Evolutionary conservation across 306 rosid genomes (phyloP).

Genomic region (Rosa multiflora): DNA sequence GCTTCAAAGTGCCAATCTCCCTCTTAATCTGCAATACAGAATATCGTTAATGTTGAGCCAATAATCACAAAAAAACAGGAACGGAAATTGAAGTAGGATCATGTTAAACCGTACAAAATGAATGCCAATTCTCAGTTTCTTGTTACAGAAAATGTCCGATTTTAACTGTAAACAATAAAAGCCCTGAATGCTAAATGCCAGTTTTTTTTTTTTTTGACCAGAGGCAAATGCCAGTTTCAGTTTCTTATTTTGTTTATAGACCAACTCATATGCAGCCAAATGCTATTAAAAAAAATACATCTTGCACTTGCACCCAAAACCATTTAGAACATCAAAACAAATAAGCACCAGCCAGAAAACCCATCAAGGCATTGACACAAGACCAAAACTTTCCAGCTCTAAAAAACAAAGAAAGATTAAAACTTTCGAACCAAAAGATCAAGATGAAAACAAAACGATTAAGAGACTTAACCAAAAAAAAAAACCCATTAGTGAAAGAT

Average conservation of each 20-base stretch:
- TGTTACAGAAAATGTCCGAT: background rate
- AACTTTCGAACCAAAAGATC: background rate
- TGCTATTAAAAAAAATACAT: background rate
- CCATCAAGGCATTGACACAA: background rate
- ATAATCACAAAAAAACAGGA: background rate
- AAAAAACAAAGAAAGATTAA: background rate
- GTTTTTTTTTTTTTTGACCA: background rate
- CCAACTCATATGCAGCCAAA: background rate
- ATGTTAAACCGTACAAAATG: background rate
- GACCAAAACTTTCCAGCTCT: background rate
- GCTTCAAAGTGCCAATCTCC: conserved; percentile 77
- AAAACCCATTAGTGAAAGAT: background rate
- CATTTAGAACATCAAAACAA: background rate
- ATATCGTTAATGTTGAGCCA: background rate
- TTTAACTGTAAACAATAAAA: background rate
- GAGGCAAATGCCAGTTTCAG: background rate
- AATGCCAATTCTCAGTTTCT: background rate
- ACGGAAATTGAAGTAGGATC: background rate
- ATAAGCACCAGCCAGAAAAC: background rate
- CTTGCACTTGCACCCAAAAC: background rate
- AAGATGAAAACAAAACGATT: background rate
- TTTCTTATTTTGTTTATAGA: background rate
- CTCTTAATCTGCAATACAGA: conserved; percentile 76
- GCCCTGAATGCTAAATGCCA: background rate
- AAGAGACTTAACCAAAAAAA: background rate